Evolutionary conservation across 2,329 filamentous ascomycete species (phyloP), one percentile per base, ranked within the genome.

Genomic region (Volutella citrinella): DNA sequence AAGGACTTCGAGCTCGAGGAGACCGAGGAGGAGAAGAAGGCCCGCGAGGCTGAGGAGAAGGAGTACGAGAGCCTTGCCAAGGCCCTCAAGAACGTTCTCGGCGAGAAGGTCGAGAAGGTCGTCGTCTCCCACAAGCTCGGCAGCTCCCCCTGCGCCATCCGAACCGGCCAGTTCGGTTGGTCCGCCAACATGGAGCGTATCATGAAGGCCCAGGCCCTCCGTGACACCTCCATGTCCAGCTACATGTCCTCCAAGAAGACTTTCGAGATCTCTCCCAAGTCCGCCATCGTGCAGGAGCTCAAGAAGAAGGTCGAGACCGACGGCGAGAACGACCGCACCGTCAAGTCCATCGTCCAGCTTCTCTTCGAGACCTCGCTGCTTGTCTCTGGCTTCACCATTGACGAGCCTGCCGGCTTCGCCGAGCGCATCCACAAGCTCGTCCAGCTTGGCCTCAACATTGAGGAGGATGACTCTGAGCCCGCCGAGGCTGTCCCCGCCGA

Each of bases 191-290:
- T 98, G 93, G 93, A 98, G 82, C 93, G 93, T 78, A 98, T 98
- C 83, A 98, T 98, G 93, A 98, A 98, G 85, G 93, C 93, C 18
- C 93, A 98, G 79, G 93, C 93, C 62, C 91, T 98, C 61, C 93
- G 93, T 75, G 93, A 98, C 76, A 98, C 93, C 55, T 96, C 90
- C 60, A 98, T 98, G 93, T 88, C 81, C 72, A 95, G 88, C 58
- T 98, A 98, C 87, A 98, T 98, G 93, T 94, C 88, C 52, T 97
- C 91, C 66, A 98, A 98, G 90, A 98, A 98, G 88, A 98, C 93
- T 19, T 97, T 98, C 56, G 93, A 98, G 78, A 97, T 98, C 72
- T 97, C 93, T n/a, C 93, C 93, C 68, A 91, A 93, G 80, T 95
- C 88, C 58, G 65, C 88, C 51, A 98, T 98, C 70, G 82, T 98